phyloP scores from a whole-genome alignment of 805 yeast species.

The Candida xyloterini region DNA sequence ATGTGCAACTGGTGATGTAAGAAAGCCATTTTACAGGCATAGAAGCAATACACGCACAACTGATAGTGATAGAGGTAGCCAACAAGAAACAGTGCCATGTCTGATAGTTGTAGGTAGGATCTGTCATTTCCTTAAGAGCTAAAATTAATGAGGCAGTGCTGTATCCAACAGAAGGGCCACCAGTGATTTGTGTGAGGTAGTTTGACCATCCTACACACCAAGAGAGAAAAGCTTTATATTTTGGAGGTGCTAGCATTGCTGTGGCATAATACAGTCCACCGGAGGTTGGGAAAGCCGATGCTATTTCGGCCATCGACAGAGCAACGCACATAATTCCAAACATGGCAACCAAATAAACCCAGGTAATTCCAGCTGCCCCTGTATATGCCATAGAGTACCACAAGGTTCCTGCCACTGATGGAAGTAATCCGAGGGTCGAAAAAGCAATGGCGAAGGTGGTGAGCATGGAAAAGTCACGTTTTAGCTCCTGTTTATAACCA shows the following conservation, averaged over 20 bases:
- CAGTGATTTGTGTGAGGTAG: conserved; percentile 63
- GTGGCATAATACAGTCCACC: conserved; percentile 72
- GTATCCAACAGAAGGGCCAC: conserved; percentile 58
- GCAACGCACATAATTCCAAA: conserved; percentile 57
- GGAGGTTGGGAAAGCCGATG: conserved; percentile 64
- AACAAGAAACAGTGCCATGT: conserved; percentile 51
- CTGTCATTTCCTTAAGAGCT: conserved; percentile 44
- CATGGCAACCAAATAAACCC: conserved; percentile 60
- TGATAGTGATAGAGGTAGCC: conserved; percentile 48
- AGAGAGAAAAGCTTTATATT: conserved; percentile 50
- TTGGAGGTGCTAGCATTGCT: conserved; percentile 56
- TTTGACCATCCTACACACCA: conserved; percentile 66
- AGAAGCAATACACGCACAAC: conserved; percentile 47
- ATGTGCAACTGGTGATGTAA: conserved; percentile 47
- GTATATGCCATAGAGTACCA: conserved; percentile 57
- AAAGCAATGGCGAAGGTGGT: conserved; percentile 62
- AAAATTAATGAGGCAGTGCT: conserved; percentile 55
- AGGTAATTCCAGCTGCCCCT: conserved; percentile 62
- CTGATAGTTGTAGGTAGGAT: conserved; percentile 39
- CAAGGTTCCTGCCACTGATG: conserved; percentile 64
- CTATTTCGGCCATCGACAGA: conserved; percentile 60
- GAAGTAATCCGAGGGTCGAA: conserved; percentile 61
- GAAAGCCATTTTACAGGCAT: conserved; percentile 56
- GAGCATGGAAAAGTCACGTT: conserved; percentile 56
- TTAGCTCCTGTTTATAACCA: conserved; percentile 65